Evolutionary conservation across 768 basidiomycete genomes (phyloP), one percentile per base, ranked within the genome.

Genomic region (Mrakia gelida): DNA sequence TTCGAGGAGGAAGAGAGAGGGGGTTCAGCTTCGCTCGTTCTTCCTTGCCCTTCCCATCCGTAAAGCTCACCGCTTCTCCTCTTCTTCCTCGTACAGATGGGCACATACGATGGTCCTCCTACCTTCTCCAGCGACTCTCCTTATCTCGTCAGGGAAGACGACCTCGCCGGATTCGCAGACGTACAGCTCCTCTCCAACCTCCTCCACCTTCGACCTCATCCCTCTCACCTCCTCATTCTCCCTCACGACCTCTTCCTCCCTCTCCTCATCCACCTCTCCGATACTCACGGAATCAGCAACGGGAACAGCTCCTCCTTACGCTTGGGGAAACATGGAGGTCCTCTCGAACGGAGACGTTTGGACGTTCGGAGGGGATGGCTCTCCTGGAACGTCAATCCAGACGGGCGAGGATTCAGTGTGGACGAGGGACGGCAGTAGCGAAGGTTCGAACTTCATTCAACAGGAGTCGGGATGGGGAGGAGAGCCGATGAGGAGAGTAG

Each of bases 141-240:
- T 79, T 43, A 62, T 79, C 43, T 45, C 70, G 13, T 71, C 74
- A 0, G 78, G 78, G 59, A 79, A 72, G 71, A 52, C 75, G n/a
- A n/a, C 28, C 11, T 65, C 67, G 2, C 18, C 38, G 2, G 43
- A 77, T n/a, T 71, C 74, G 9, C 75, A 79, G 28, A 79, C 74
- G 2, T 79, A 75, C 71, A 71, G 68, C 6, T 79, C 78, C 7
- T 38, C 78, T 16, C 52, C 75, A 23, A 71, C 71, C 5, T 62
- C 63, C 15, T 75, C 74, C 26, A 63, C 74, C 10, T 71, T 65
- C 43, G 15, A 71, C 56, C 26, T 32, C 70, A 11, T 79, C 38
- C 68, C 74, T 28, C 75, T 79, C 56, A 18, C 26, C 23, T 38
- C 54, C 5, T 23, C 78, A 23, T 79, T 79, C 68, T 30, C 28